phyloP scores from a whole-genome alignment of 140 eudicot genomes.

The Oenanthe javanica region DNA sequence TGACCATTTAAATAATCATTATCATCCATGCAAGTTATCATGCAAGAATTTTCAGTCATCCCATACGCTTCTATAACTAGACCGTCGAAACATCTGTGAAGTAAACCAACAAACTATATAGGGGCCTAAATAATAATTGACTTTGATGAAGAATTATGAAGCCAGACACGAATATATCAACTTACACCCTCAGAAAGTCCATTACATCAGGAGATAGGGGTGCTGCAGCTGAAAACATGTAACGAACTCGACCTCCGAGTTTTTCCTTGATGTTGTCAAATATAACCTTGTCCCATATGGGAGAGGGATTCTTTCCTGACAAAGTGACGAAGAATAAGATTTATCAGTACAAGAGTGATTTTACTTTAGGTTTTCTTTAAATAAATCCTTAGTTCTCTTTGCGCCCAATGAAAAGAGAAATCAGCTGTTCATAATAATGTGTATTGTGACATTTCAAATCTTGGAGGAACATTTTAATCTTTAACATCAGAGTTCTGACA shows the following conservation, averaged over 20 bases:
- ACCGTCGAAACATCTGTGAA: conserved; percentile 73
- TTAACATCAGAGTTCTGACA: not conserved
- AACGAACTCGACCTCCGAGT: conserved; percentile 91
- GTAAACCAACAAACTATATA: not conserved
- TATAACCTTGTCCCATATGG: conserved; percentile 77
- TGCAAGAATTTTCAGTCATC: conserved; percentile 84
- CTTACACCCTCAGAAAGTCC: conserved; percentile 94
- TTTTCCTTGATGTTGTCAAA: conserved; percentile 73
- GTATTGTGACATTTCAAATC: not conserved
- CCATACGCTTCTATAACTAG: conserved; percentile 72
- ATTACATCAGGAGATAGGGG: conserved; percentile 86
- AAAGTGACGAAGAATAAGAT: not conserved
- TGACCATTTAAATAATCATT: conserved; percentile 60
- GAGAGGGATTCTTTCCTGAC: conserved; percentile 66
- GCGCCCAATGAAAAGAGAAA: not conserved
- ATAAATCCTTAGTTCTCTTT: not conserved
- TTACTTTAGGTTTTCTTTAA: not conserved
- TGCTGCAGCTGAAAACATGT: conserved; percentile 79
- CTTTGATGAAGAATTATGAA: not conserved
- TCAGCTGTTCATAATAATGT: too few species aligned
- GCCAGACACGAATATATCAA: conserved; percentile 1
- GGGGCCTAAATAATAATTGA: not conserved
- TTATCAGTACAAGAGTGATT: not conserved
- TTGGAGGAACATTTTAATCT: not conserved
- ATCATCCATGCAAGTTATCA: conserved; percentile 51